Evolutionary conservation across 169 alveolate species (phyloP), one percentile per base, ranked within the genome.

Genomic region (Plasmodium reichenowi): DNA sequence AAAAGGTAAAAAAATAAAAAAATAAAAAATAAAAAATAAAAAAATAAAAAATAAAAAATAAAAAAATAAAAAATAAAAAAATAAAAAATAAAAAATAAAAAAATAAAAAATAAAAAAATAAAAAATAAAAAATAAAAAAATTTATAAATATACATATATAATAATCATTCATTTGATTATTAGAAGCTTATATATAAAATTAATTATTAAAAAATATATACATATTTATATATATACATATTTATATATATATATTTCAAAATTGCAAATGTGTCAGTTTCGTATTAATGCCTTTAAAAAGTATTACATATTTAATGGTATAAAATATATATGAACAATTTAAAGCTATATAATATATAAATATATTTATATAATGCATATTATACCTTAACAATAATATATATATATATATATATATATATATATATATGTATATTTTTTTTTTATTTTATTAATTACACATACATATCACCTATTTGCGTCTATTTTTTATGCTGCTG

Each of bases 21-120:
- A 20, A 20, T 20, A 20, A 20, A 20, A 9, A 12, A n/a, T 24
- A 24, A 24, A 13, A 20, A 70, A 17, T 48, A 17, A 50, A 52
- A 59, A 74, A 75, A 10, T 0, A 22, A 43, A 58, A 68, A 71
- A 10, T 8, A 71, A 48, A 24, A 50, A 71, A 71, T n/a, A n/a
- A 71, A 71, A 13, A 20, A 71, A 17, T 48, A 17, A 24, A 71
- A 24, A 17, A 26, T 9, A 63, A 24, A 45, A 24, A 63, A 26
- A 26, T 63, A 10, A 50, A 70, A 50, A 22, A 70, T 1, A 70
- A 70, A 13, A 20, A 70, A 17, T 48, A 17, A 50, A 52, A 59
- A 74, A 75, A 10, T 0, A 22, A 43, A 58, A 68, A 71, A 10
- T 8, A 71, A 48, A 24, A 50, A 71, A 71, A 26, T 26, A 71